Percentiles rank a stretch among this genome's conserved stretches.
Conservation (phyloP, 2,329 filamentous ascomycete species). For the Curvularia sp. region DNA sequence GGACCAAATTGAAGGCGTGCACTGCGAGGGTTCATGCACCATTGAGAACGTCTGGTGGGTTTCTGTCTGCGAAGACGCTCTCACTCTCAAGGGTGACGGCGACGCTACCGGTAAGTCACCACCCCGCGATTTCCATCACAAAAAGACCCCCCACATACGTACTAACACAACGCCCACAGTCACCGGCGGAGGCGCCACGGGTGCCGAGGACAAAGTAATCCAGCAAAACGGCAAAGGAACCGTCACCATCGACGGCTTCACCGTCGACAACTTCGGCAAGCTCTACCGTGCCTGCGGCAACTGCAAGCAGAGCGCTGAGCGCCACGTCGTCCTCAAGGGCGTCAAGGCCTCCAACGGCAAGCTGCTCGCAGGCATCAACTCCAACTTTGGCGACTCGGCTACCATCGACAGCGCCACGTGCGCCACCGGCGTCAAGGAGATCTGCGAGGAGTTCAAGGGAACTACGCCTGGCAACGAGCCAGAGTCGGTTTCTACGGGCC, state of each 20-base stretch:
- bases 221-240: conserved; percentile 55
- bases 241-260: conserved; percentile 49
- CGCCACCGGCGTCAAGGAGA: conserved; percentile 36
- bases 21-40: conserved; percentile 55
- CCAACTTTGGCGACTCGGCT: conserved; percentile 61
- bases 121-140: neutral
- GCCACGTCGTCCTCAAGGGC: conserved; percentile 56
- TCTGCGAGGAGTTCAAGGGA: conserved; percentile 48
- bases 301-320: conserved; percentile 56
- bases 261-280: conserved; percentile 46
- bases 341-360: conserved; percentile 54
- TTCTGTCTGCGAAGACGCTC: conserved; percentile 51
- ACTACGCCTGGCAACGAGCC: conserved; percentile 42
- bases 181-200: conserved; percentile 53
- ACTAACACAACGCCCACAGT: conserved; percentile 10
- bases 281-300: conserved; percentile 59
- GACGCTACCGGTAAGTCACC: conserved; percentile 15
- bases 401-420: conserved; percentile 52
- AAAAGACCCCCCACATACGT: neutral
- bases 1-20: conserved; percentile 53
- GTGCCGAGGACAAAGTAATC: conserved; percentile 53
- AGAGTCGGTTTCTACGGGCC: conserved; percentile 33
- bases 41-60: conserved; percentile 54
- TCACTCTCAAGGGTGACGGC: conserved; percentile 43
- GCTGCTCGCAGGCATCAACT: conserved; percentile 59